These are phyloP conservation scores for Paracoccidioides brasiliensis DNA, from an alignment of 2,329 filamentous ascomycete genomes.

Conservation along the genomic window DNA sequence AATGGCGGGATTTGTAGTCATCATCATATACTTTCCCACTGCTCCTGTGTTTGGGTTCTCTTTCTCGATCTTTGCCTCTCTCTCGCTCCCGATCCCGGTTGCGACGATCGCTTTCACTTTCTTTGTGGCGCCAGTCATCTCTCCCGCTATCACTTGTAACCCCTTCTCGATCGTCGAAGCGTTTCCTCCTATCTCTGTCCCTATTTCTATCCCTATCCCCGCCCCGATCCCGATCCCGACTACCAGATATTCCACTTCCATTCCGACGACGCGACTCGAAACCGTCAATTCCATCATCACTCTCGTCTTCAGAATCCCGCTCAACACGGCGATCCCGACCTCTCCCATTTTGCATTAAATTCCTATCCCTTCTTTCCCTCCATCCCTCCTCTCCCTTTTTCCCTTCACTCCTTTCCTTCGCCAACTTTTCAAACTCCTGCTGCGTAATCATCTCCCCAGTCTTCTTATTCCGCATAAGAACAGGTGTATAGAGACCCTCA, in stretches of 20 bases:
- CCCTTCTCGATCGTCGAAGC: slow-evolving; percentile 25
- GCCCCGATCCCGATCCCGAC: slow-evolving; percentile 12
- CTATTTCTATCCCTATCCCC: slow-evolving; percentile 14
- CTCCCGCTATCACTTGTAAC: slow-evolving; percentile 17
- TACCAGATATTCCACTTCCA: slow-evolving; percentile 22
- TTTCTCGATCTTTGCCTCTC: slow-evolving; percentile 13
- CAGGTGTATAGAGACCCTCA: slow-evolving; percentile 46
- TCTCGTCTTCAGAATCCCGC: slow-evolving; percentile 22
- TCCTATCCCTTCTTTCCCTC: slow-evolving; percentile 33
- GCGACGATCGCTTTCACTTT: slow-evolving; percentile 17
- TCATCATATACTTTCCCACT: slow-evolving; percentile 19
- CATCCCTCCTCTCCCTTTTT: slow-evolving; percentile 31
- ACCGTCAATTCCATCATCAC: slow-evolving; percentile 17
- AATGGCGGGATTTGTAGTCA: slow-evolving; percentile 21
- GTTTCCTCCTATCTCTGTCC: slow-evolving; percentile 19
- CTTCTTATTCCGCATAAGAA: slow-evolving; percentile 47
- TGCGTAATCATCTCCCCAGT: slow-evolving; percentile 52
- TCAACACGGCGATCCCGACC: slow-evolving; percentile 18
- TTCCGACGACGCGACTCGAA: slow-evolving; percentile 27
- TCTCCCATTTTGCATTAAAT: slow-evolving; percentile 28
- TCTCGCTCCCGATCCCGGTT: slow-evolving; percentile 20
- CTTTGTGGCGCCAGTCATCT: slow-evolving; percentile 23
- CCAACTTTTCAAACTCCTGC: slow-evolving; percentile 43
- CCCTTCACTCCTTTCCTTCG: slow-evolving; percentile 33
- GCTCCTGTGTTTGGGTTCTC: slow-evolving; percentile 14